Evolutionary conservation across 768 basidiomycete genomes (phyloP).

Genomic region (Amanita muscaria): DNA sequence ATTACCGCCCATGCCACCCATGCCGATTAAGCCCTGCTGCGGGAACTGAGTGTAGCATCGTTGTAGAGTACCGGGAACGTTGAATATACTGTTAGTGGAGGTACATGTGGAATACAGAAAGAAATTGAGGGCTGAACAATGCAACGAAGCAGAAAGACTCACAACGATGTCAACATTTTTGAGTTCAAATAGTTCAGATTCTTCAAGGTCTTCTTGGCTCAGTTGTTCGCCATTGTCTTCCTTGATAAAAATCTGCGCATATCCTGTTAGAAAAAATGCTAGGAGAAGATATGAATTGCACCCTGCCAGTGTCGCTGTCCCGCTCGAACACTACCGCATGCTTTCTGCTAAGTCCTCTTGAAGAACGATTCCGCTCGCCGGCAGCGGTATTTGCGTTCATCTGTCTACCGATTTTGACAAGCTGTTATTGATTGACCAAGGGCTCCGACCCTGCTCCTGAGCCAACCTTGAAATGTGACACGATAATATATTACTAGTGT

Average conservation of each 20-base stretch:
- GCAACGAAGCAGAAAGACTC: no score
- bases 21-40: slow-evolving; percentile 53
- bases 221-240: slow-evolving; percentile 95
- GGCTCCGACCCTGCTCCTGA: no score
- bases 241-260: slow-evolving; percentile 83
- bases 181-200: slow-evolving; percentile 88
- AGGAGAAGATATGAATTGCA: slow-evolving; percentile 22
- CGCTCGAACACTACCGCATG: slow-evolving; percentile 99
- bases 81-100: slow-evolving; percentile 10
- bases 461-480: no score
- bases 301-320: slow-evolving; percentile 83
- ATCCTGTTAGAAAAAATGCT: slow-evolving; percentile 9
- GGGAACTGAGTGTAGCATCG: slow-evolving; percentile 51
- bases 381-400: slow-evolving; percentile 95
- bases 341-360: slow-evolving; percentile 84
- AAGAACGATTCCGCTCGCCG: slow-evolving; percentile 87
- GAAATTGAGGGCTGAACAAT: no score
- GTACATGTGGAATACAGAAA: no score
- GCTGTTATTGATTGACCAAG: no score
- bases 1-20: slow-evolving; percentile 71
- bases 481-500: no score
- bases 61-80: slow-evolving; percentile 25
- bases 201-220: slow-evolving; percentile 78
- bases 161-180: slow-evolving; percentile 96
- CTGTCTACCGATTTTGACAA: slow-evolving; percentile 89